Base-by-base conservation (phyloP, 305 asterid species). In the Ruellia speciosa region DNA sequence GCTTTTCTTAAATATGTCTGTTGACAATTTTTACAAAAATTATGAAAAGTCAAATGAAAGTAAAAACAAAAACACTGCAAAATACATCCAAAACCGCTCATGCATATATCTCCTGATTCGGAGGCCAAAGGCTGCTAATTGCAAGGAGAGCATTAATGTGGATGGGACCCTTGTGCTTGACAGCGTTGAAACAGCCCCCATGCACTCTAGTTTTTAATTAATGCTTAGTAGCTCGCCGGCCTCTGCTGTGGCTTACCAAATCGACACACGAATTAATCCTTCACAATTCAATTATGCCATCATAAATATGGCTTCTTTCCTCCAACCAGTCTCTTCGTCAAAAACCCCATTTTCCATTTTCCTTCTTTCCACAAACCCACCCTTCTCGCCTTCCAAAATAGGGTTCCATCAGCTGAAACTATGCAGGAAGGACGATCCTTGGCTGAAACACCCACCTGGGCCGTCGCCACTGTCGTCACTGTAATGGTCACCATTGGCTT, bases 401-500 rank as follows among this genome's bases (percentile, higher is more conserved):
- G 31, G 31, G 2, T 24, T 24, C 4, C 4, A 24, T 24, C 31
- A 24, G 31, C 31, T 24, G 31, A 24, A 24, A 24, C 31, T 24
- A 24, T 24, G 31, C 31, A 2, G 65, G 84, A 81, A 70, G 84
- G 80, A 6, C 66, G 77, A 70, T 87, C 96, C 24, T 67, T 87
- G 68, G 68, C 83, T 33, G 88, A 76, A 74, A 87, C 97, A 24
- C 97, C 96, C 14, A 78, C 94, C 14, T 87, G 95, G 95, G 95
- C 92, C 1, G 88, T 90, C 48, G 92, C 88, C 49, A 78, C 96
- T 4, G 86, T 90, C 35, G 62, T 81, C 41, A 59, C 81, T 28
- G 63, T 83, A 56, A 61, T 85, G 83, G 89, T 90, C 46, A 20
- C 50, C 59, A 58, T 70, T 63, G 95, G 97, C 24, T 70, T 81